Conservation (phyloP, 495 filamentous ascomycete genomes). For the Cryomyces antarcticus region DNA sequence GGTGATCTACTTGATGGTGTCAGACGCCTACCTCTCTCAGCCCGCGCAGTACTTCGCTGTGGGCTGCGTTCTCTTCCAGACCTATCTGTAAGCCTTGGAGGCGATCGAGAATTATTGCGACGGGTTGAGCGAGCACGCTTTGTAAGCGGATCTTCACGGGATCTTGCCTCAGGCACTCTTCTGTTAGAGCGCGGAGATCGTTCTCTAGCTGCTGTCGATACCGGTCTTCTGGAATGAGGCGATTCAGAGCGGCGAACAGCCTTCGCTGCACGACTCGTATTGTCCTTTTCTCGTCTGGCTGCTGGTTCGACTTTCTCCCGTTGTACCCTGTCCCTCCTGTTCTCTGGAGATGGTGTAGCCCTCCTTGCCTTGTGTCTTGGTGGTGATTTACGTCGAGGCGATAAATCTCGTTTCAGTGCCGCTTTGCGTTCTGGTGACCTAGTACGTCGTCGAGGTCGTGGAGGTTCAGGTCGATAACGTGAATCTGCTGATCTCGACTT, state of each 20-base stretch:
- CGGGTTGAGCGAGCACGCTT: too few species aligned
- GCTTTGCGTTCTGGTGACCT: constrained; percentile 8
- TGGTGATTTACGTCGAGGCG: constrained; percentile 8
- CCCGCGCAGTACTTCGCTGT: too few species aligned
- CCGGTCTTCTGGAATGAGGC: background rate
- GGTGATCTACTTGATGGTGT: too few species aligned
- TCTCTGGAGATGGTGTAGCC: constrained; percentile 6
- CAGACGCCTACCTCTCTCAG: too few species aligned
- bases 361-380: constrained; percentile 2
- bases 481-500: constrained; percentile 15
- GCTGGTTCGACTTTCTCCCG: background rate
- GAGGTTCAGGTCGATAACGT: constrained; percentile 7
- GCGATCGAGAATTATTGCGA: too few species aligned
- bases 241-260: background rate
- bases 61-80: too few species aligned
- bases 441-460: constrained; percentile 5
- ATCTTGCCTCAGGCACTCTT: background rate
- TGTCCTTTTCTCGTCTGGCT: background rate
- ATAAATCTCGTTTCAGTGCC: constrained; percentile 4
- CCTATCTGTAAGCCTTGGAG: too few species aligned
- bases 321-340: constrained; percentile 3
- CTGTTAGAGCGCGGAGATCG: background rate
- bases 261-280: background rate
- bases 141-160: background rate
- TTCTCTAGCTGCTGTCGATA: background rate